Percentiles rank a stretch among this genome's conserved stretches.
phyloP scores from a whole-genome alignment of 2,329 filamentous ascomycete genomes.

The Emericellopsis cladophorae region DNA sequence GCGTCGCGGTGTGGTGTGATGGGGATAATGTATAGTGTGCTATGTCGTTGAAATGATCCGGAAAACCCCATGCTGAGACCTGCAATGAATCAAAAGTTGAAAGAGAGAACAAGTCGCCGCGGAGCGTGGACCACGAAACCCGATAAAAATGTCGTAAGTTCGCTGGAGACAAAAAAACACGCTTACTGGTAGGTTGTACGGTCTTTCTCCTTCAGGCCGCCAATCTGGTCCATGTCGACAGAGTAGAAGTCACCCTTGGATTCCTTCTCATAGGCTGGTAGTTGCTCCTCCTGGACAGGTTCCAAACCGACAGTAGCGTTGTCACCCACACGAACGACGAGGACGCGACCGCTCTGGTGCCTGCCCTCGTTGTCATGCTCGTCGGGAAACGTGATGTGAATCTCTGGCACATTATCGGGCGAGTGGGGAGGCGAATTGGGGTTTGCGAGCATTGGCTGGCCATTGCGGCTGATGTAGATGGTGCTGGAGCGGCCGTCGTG shows the following conservation, averaged over 20 bases:
- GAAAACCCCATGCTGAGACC: neutral
- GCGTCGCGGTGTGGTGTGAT: neutral
- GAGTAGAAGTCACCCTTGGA: slow-evolving; percentile 75
- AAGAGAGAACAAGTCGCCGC: too few species aligned
- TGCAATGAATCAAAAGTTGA: neutral
- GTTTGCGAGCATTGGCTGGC: slow-evolving; percentile 61
- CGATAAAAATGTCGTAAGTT: too few species aligned
- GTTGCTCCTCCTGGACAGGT: slow-evolving; percentile 65
- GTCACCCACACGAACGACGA: slow-evolving; percentile 85
- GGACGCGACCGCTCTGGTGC: slow-evolving; percentile 72
- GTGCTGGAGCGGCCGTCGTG: slow-evolving; percentile 51
- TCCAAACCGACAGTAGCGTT: slow-evolving; percentile 76
- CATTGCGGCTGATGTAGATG: slow-evolving; percentile 69
- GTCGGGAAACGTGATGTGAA: slow-evolving; percentile 95
- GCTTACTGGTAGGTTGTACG: slow-evolving; percentile 22
- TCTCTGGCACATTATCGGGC: slow-evolving; percentile 80
- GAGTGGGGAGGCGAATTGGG: slow-evolving; percentile 64
- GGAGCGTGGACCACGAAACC: too few species aligned
- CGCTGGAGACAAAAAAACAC: too few species aligned
- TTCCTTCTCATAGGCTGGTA: slow-evolving; percentile 83
- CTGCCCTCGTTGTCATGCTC: slow-evolving; percentile 81
- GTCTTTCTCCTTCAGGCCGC: slow-evolving; percentile 86
- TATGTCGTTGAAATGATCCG: neutral
- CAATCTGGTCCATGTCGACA: slow-evolving; percentile 87
- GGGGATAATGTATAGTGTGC: neutral